A percentile compares a stretch with the other conserved stretches of the same genome.
Conservation (phyloP, 2,329 filamentous ascomycete genomes). For the Teratosphaeriaceae sp. region DNA sequence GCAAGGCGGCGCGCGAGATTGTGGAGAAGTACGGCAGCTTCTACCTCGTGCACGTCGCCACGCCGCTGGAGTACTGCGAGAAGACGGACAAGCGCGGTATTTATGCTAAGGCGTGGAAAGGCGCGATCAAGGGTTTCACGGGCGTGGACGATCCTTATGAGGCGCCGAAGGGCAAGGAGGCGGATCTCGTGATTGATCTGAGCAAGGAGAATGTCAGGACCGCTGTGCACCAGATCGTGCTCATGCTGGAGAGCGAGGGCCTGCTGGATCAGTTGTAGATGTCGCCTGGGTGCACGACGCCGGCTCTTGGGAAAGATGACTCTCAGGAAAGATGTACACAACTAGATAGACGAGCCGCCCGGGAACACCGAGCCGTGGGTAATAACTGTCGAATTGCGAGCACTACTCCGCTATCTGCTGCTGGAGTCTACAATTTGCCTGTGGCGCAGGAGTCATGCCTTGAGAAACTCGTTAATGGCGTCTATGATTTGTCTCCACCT, state of each 20-base stretch:
- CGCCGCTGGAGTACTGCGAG: conserved; percentile 85
- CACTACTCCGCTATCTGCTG: no score
- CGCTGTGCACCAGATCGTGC: conserved; percentile 93
- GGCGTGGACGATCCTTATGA: conserved; percentile 98
- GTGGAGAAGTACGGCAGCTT: conserved; percentile 86
- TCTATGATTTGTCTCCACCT: not conserved
- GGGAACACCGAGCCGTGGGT: no score
- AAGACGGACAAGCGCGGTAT: conserved; percentile 91
- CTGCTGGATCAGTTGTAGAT: conserved; percentile 62
- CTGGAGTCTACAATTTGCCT: no score
- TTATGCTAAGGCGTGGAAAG: conserved; percentile 74
- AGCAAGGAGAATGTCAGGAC: conserved; percentile 84
- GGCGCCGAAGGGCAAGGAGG: conserved; percentile 69
- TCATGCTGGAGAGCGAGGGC: conserved; percentile 83
- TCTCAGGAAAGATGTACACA: no score
- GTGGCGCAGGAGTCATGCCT: no score
- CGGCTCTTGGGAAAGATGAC: not conserved
- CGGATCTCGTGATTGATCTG: conserved; percentile 77
- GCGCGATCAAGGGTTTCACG: conserved; percentile 97
- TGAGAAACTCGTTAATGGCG: not conserved
- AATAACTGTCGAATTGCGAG: no score
- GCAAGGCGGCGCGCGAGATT: conserved; percentile 71
- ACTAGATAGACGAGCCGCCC: no score
- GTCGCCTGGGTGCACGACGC: no score
- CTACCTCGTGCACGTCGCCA: conserved; percentile 92